Evolutionary conservation across 768 basidiomycete genomes (phyloP), one percentile per base, ranked within the genome.

Genomic region (Termitomyces bulborhizus): DNA sequence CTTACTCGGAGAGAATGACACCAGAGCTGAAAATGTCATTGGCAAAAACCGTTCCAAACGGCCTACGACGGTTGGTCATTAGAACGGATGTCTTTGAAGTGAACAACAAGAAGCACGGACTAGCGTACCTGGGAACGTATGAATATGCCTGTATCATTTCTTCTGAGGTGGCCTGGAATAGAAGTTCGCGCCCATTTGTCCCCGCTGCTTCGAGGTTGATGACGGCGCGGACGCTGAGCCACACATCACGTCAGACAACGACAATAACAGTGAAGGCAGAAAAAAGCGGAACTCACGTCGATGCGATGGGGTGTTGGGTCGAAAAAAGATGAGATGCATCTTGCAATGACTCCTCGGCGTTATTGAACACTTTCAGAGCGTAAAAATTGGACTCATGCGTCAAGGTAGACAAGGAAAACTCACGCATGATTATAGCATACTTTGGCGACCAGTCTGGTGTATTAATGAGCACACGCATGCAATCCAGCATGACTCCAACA

Each of bases 201-300:
- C 95, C 96, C 39, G 92, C 93, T 59, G 90, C 94, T 79, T 98
- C 95, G 3, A 98, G 76, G 63, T 98, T 98, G 63, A 98, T 83
- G 4, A 85, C 84, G 1, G 92, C 91, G 11, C 90, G 83, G 9
- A 97, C 84, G 26, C 88, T 93, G n/a, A n/a, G 6, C 9, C 37
- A 26, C 16, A 44, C 3, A 27, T 26, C 12, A 52, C 46, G 46
- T 58, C 27, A 51, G n/a, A 55, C 11, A 39, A 31, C n/a, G 46
- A 40, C 40, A n/a, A 18, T 9, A 24, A 7, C 4, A 44, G 32
- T 15, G 16, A 52, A 32, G 39, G 42, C 27, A 41, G 42, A 32
- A 32, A 32, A 34, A 37, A 40, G 16, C 8, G 43, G 18, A 34
- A 74, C 86, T 62, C 53, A 89, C 90, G 85, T 89, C 9, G 77